Evolutionary conservation across 2,329 filamentous ascomycete species (phyloP), one percentile per base, ranked within the genome.

Genomic region (Penicillium vulpinum): DNA sequence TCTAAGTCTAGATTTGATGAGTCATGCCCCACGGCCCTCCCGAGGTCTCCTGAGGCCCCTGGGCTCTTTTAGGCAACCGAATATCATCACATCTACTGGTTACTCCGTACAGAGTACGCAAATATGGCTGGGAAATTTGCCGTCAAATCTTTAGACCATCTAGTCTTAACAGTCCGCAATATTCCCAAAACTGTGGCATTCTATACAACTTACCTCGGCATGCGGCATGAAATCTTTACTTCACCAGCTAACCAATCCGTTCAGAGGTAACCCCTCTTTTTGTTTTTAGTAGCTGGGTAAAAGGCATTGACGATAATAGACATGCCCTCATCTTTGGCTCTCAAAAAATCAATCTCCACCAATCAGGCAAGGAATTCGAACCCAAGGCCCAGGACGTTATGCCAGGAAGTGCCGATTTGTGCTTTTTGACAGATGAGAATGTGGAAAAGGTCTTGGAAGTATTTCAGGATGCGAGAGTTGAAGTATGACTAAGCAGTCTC

Each of bases 311-410:
- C 44, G 66, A 65, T 33, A 13, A 68, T 65, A 79, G 84, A 13
- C 78, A 83, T 56, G 83, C 83, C 0, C 75, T 87, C 16, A 71
- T 77, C 5, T 87, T 87, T 62, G 85, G 84, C 33, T 65, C 61
- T 1, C 83, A 85, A 59, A 87, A 87, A 70, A 83, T 87, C 56
- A 87, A 87, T 58, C 77, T 88, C 2, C 85, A 87, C 64, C 76
- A 83, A 60, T 72, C 74, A 11, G 84, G 83, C 7, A 78, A 77
- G 15, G 84, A 87, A 57, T 86, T 86, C 61, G 82, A 85, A 57
- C 84, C 85, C 3, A 86, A 85, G 65, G 85, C 84, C 0, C 66
- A 67, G 4, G 76, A 71, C 11, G 83, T 83, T 0, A 73, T 81
- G 51, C 81, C 82, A 0, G 85, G 85, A 0, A 84, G 81, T 11